Percentiles rank a stretch among this genome's conserved stretches.
phyloP scores from a whole-genome alignment of 2,329 filamentous ascomycete genomes.

The Gaeumannomyces tritici region DNA sequence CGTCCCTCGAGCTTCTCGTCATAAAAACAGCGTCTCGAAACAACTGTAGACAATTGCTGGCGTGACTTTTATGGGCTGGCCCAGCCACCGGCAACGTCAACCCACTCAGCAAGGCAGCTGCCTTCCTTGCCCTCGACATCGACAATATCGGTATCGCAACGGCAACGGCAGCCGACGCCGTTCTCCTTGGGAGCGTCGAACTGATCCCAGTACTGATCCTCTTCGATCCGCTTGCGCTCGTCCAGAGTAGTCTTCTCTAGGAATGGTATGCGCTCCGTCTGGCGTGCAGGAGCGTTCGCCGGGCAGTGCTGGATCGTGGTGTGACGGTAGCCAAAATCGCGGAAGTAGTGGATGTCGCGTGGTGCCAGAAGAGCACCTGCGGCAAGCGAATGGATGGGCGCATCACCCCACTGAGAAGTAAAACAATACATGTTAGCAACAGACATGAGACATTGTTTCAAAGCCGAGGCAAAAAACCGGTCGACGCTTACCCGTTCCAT shows the following conservation, averaged over 20 bases:
- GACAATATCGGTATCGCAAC: conserved; percentile 93
- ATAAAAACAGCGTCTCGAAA: background rate
- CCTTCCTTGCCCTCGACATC: conserved; percentile 97
- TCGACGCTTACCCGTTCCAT: conserved; percentile 71
- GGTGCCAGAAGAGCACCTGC: conserved; percentile 77
- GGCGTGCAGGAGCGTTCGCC: conserved; percentile 82
- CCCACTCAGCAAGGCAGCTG: conserved; percentile 92
- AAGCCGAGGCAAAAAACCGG: background rate
- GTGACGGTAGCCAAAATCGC: conserved; percentile 95
- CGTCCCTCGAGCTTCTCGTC: background rate
- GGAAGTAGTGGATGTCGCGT: conserved; percentile 93
- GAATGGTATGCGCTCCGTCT: conserved; percentile 70
- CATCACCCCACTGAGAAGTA: conserved; percentile 77
- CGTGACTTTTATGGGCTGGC: conserved; percentile 37
- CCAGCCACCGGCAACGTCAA: conserved; percentile 94
- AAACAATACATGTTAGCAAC: background rate
- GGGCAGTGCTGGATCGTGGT: conserved; percentile 99
- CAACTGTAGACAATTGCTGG: background rate
- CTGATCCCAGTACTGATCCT: conserved; percentile 92
- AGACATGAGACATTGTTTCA: background rate
- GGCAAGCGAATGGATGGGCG: conserved; percentile 93
- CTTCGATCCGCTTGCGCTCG: conserved; percentile 75
- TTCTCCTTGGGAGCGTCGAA: conserved; percentile 87
- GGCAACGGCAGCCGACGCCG: conserved; percentile 90
- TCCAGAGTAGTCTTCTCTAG: conserved; percentile 74